Percentiles rank a stretch among this genome's conserved stretches.
These are phyloP conservation scores for Aspergillus costaricaensis DNA, from an alignment of 2,329 filamentous ascomycete species.

Conservation along the genomic window DNA sequence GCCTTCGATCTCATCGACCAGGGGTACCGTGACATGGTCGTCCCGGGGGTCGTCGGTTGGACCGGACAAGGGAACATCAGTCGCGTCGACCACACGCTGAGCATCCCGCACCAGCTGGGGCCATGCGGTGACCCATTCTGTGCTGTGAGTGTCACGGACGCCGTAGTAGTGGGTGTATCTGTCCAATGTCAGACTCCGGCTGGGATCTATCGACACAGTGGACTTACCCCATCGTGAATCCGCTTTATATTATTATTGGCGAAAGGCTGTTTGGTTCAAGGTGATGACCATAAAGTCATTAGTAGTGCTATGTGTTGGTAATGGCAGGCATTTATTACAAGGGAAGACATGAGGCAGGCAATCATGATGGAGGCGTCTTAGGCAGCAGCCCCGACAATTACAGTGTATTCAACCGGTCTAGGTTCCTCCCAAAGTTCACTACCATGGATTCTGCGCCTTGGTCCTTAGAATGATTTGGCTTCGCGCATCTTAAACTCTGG, in stretches of 20 bases:
- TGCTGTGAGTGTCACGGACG: slow-evolving; percentile 12
- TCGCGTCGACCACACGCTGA: background rate
- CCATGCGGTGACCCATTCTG: slow-evolving; percentile 21
- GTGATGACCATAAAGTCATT: background rate
- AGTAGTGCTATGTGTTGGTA: background rate
- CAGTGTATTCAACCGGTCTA: no score
- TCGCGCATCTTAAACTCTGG: slow-evolving; percentile 1
- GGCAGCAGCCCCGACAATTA: no score
- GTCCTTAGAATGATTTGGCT: background rate
- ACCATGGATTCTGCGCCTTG: background rate
- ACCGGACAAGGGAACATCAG: slow-evolving; percentile 3
- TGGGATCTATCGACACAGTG: background rate
- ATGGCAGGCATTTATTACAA: background rate
- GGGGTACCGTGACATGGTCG: background rate
- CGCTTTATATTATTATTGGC: background rate
- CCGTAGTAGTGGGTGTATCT: slow-evolving; percentile 24
- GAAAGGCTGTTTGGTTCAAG: background rate
- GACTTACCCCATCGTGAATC: background rate
- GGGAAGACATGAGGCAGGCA: background rate
- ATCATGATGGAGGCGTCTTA: background rate
- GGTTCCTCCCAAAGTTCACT: no score
- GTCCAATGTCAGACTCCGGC: background rate
- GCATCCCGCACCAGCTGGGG: slow-evolving; percentile 17
- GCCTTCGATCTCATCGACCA: slow-evolving; percentile 6
- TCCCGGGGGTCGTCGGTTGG: background rate